Percentiles rank a stretch among this genome's conserved stretches.
These are phyloP conservation scores for Podaxis carcinomalis DNA, from an alignment of 768 basidiomycete species.

Conservation along the genomic window DNA sequence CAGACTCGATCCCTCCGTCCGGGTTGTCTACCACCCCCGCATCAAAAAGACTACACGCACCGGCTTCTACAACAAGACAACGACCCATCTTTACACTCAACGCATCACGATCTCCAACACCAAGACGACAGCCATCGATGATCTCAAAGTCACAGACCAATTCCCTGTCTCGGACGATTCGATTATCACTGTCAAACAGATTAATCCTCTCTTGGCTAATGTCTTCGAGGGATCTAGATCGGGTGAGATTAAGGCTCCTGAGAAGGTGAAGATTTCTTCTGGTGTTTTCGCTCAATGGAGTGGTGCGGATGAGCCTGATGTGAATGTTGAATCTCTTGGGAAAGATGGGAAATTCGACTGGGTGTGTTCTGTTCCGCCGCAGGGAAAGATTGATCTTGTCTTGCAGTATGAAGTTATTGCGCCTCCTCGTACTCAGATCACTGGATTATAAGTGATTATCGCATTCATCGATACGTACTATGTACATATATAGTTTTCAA, in stretches of 20 bases:
- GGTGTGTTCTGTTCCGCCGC: conserved; percentile 25
- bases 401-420: conserved; percentile 34
- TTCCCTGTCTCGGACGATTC: conserved; percentile 34
- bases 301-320: conserved; percentile 28
- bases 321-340: conserved; percentile 21
- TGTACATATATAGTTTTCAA: not conserved
- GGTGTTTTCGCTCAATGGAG: conserved; percentile 35
- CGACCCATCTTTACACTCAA: conserved; percentile 28
- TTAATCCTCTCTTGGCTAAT: conserved; percentile 23
- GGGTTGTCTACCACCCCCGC: conserved; percentile 35
- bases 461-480: not conserved
- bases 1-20: conserved; percentile 38
- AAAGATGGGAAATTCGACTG: conserved; percentile 31
- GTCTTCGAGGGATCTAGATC: conserved; percentile 7
- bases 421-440: conserved; percentile 20
- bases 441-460: conserved; percentile 14
- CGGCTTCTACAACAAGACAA: conserved; percentile 32
- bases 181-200: conserved; percentile 37
- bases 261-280: conserved; percentile 20
- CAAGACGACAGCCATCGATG: conserved; percentile 26
- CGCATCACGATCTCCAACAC: conserved; percentile 38
- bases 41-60: conserved; percentile 27
- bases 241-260: conserved; percentile 12
- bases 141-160: conserved; percentile 35
- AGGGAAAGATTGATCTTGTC: conserved; percentile 29